Base-by-base conservation (phyloP, 2,329 filamentous ascomycete genomes). In the Stemphylium vesicarium region DNA sequence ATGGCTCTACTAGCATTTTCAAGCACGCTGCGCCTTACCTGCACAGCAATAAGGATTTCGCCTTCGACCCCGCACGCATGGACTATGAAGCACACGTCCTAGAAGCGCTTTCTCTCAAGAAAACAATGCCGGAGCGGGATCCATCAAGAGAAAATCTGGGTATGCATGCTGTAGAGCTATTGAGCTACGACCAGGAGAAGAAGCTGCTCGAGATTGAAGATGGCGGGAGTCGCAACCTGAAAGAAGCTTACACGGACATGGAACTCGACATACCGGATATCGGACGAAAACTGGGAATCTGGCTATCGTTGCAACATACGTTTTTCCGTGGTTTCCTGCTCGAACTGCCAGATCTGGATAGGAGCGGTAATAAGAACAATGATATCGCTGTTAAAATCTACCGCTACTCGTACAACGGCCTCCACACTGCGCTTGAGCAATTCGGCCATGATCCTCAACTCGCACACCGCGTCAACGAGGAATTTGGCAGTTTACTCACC, bases 1-100 rank as follows among this genome's bases (percentile, higher is more conserved):
- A 61, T 24, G 57, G 60, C 26, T 38, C 50, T 15, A 65, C 61
- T 2, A 35, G 37, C 13, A 66, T 77, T 39, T 68, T 71, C 50
- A 77, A 77, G 51, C 73, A 77, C 41, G 72, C 75, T 18, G 69
- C 70, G 4, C 64, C 66, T 7, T 72, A 70, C 24, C 57, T 74
- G 4, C 56, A 60, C 22, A 57, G 50, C 36, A 68, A 69, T 40
- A 56, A 50, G 2, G 35, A 33, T 29, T 70, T 75, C 29, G 49
- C 55, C 2, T 65, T 76, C 10, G 64, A 69, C 22, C 59, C 62
- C 1, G 48, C 36, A 4, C 67, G 74, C 26, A 75, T 77, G 67
- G 62, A 74, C 50, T 75, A 72, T 37, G 75, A 77, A 47, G 66
- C 64, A n/a, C 58, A 36, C 4, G 58, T 69, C 3, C 51, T 77